Percentiles rank a stretch among this genome's conserved stretches.
Evolutionary conservation across 768 basidiomycete genomes (phyloP).

Genomic region (Leccinum variicolor): DNA sequence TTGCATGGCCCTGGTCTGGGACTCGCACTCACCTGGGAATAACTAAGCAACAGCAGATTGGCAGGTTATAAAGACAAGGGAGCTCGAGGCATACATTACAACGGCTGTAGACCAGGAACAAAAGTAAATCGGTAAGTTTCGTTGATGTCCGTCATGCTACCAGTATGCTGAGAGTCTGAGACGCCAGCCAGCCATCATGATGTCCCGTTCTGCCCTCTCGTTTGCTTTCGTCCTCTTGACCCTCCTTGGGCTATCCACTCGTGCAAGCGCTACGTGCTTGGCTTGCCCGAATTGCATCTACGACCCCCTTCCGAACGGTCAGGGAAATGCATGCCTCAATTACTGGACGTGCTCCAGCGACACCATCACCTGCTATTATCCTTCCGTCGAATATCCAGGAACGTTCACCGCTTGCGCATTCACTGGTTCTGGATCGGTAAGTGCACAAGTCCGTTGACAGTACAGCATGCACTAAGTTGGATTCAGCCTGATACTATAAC

Average conservation of each 20-base stretch:
- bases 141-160: too few relatives aligned
- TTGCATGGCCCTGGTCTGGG: too few relatives aligned
- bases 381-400: too few relatives aligned
- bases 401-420: too few relatives aligned
- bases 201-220: too few relatives aligned
- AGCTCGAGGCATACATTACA: background rate
- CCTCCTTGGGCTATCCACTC: background rate
- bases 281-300: background rate
- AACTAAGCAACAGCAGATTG: background rate
- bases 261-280: background rate
- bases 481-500: background rate
- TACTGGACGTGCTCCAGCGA: too few relatives aligned
- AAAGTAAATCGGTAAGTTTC: background rate
- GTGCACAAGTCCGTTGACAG: too few relatives aligned
- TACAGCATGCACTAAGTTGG: too few relatives aligned
- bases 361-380: too few relatives aligned
- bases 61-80: background rate
- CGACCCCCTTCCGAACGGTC: background rate
- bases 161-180: too few relatives aligned
- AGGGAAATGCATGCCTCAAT: background rate
- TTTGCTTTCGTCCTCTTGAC: too few relatives aligned
- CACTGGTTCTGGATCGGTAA: background rate
- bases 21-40: background rate
- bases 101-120: background rate
- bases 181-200: background rate